A percentile compares a stretch with the other conserved stretches of the same genome.
Conservation (phyloP, 1,284 basidiomycete species). For the Leucoagaricus sp. region DNA sequence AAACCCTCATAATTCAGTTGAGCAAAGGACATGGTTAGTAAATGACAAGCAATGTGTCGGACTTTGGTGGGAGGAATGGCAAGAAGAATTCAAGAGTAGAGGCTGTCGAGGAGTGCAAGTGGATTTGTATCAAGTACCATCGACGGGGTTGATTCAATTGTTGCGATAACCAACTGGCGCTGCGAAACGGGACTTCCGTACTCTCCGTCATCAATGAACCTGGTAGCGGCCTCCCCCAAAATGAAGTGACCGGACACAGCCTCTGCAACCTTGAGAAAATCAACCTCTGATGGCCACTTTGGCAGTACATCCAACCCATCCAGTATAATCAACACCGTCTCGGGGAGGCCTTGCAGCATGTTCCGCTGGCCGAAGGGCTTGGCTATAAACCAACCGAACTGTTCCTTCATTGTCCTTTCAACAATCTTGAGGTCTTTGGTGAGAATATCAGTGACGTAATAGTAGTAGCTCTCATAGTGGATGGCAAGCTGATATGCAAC, state of each 20-base stretch:
- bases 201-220: too few species aligned
- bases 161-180: too few species aligned
- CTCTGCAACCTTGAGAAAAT: neutral
- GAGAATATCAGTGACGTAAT: neutral
- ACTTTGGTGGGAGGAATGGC: too few species aligned
- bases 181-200: too few species aligned
- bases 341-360: neutral
- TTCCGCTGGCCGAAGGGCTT: neutral
- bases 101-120: too few species aligned
- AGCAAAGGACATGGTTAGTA: too few species aligned
- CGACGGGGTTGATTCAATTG: too few species aligned
- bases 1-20: too few species aligned
- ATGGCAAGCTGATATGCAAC: conserved; percentile 4
- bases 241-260: neutral
- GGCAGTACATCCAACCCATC: neutral
- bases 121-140: too few species aligned
- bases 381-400: conserved; percentile 3
- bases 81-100: too few species aligned
- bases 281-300: neutral
- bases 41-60: too few species aligned
- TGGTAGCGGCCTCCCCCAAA: too few species aligned
- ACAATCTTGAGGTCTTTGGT: neutral
- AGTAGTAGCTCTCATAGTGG: neutral
- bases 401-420: neutral
- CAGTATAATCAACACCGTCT: neutral